Evolutionary conservation across 2,329 filamentous ascomycete genomes (phyloP).

Genomic region (Diaporthe ampelina): DNA sequence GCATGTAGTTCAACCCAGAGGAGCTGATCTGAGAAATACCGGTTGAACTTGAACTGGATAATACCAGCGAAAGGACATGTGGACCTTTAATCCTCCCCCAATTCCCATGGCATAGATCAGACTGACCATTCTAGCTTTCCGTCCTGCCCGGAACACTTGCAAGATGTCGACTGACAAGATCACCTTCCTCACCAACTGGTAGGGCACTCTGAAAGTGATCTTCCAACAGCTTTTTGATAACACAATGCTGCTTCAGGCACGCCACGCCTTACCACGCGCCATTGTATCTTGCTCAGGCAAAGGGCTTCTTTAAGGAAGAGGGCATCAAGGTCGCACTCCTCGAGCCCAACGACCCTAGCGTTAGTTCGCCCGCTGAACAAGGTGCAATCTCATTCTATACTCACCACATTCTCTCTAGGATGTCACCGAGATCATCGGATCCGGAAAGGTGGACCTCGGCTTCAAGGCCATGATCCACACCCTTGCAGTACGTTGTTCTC

Average conservation of each 20-base stretch:
- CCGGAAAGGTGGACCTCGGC: slow-evolving; percentile 81
- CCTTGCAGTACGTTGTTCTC: slow-evolving; percentile 68
- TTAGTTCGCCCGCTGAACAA: slow-evolving; percentile 51
- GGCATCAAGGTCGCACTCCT: slow-evolving; percentile 83
- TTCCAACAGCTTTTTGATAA: background rate
- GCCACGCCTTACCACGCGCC: slow-evolving; percentile 86
- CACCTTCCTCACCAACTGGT: slow-evolving; percentile 89
- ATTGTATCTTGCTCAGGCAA: slow-evolving; percentile 81
- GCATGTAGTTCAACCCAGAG: slow-evolving; percentile 39
- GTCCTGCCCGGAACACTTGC: slow-evolving; percentile 54
- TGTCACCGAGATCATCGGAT: slow-evolving; percentile 86
- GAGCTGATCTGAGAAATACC: slow-evolving; percentile 80
- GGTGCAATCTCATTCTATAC: background rate
- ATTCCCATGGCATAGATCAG: slow-evolving; percentile 48
- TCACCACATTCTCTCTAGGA: slow-evolving; percentile 61
- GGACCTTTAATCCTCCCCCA: slow-evolving; percentile 67
- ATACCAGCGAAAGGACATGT: slow-evolving; percentile 85
- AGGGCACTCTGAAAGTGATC: slow-evolving; percentile 48
- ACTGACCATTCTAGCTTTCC: slow-evolving; percentile 64
- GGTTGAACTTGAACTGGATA: slow-evolving; percentile 78
- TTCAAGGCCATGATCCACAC: slow-evolving; percentile 91
- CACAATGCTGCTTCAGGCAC: slow-evolving; percentile 69
- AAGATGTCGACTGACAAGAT: slow-evolving; percentile 88
- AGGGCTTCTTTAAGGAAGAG: slow-evolving; percentile 81
- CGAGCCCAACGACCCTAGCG: slow-evolving; percentile 83